These are phyloP conservation scores for Aureobasidium sp. DNA, from an alignment of 2,329 filamentous ascomycete species.

Conservation along the genomic window DNA sequence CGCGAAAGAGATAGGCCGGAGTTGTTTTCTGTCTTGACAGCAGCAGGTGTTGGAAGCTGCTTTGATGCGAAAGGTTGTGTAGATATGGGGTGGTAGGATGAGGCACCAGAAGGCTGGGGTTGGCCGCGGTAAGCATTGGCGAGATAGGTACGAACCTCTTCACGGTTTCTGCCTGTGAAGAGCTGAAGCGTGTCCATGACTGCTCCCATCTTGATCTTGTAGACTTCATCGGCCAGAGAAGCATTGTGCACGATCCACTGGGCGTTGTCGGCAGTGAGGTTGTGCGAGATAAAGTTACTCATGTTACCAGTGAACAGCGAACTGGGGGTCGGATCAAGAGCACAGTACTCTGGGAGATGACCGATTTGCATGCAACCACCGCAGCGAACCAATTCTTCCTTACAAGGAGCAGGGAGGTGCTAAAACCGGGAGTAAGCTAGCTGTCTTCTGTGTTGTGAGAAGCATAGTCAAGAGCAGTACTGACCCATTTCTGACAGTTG, in stretches of 20 bases:
- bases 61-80: not conserved
- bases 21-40: not conserved
- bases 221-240: slow-evolving; percentile 3
- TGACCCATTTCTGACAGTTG: slow-evolving; percentile 14
- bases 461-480: not conserved
- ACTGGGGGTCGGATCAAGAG: not conserved
- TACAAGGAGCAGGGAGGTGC: slow-evolving; percentile 16
- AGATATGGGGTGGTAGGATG: not conserved
- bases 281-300: not conserved
- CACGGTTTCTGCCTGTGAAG: not conserved
- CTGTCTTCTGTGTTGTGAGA: not conserved
- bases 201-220: slow-evolving; percentile 11
- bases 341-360: slow-evolving; percentile 16
- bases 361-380: slow-evolving; percentile 7
- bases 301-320: not conserved
- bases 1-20: not conserved
- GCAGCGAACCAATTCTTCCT: not conserved
- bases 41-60: not conserved
- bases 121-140: not conserved
- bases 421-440: not conserved
- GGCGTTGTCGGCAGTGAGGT: not conserved
- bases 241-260: slow-evolving; percentile 5
- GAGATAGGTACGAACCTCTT: not conserved
- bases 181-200: slow-evolving; percentile 8
- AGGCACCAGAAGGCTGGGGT: not conserved